Base-by-base conservation (phyloP, 371 early-diverging fungal species). In the Mucor mucedo region DNA sequence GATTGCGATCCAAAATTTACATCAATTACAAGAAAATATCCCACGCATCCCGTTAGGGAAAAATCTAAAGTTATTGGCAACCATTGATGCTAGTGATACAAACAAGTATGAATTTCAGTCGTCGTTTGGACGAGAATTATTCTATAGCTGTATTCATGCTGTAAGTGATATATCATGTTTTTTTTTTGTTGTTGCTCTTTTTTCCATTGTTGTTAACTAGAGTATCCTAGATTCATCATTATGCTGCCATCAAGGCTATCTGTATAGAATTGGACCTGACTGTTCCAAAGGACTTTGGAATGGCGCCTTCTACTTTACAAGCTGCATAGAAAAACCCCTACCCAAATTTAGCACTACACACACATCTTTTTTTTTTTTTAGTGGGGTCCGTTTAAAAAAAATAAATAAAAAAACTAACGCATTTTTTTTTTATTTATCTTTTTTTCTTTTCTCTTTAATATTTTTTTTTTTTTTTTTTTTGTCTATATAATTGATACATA, bases 111-210 rank as follows among this genome's bases (percentile, higher is more conserved):
- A 42, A 44, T 77, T 66, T 65, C 63, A 60, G 6, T 77, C 88
- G 3, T 84, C 84, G 0, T 72, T 83, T 42, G 88, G 84, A 2
- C 61, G 90, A 40, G 90, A 89, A 60, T 73, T 89, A 16, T 89
- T 89, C 79, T 88, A 86, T 69, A 85, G 89, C 41, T 77, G 80
- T 66, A 69, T 83, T 32, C 80, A 80, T 58, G 77, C 82, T 16
- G 71, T 71, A 58, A 71, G 59, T 49, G 9, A 21, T 21, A 21
- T 21, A 21, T 21, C 21, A 21, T 21, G n/a, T n/a, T n/a, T n/a
- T n/a, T n/a, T n/a, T 21, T 21, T 21, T 21, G 21, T 21, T 21
- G 21, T n/a, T n/a, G n/a, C n/a, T n/a, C 21, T 21, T 1, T 21
- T 21, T 21, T 21, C 21, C 21, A 0, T 21, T 21, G 21, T 21